A percentile compares a stretch with the other conserved stretches of the same genome.
These are phyloP conservation scores for Globisporangium rhizosaccharum DNA, from an alignment of 352 stramenopile genomes.

Conservation along the genomic window DNA sequence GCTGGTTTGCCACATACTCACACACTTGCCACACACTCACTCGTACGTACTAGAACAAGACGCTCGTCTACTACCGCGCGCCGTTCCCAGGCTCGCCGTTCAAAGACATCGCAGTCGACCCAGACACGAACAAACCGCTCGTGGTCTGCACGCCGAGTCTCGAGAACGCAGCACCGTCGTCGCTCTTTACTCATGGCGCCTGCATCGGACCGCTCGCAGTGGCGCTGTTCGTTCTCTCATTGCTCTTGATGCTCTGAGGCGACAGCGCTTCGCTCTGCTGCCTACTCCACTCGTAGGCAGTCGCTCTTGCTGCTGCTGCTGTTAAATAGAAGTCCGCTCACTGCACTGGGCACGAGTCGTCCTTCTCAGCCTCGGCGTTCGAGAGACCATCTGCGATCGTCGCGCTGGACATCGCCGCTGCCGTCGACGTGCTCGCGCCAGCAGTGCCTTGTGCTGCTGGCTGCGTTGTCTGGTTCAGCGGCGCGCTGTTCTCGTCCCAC, in stretches of 20 bases:
- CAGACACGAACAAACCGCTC: conserved; percentile 63
- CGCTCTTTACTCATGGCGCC: neutral
- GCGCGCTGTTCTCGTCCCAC: conserved; percentile 27
- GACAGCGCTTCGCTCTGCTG: neutral
- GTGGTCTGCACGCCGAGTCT: conserved; percentile 82
- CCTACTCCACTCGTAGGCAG: neutral
- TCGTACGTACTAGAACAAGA: conserved; percentile 34
- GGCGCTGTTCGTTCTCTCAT: neutral
- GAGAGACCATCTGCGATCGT: conserved; percentile 23
- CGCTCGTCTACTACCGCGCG: conserved; percentile 72
- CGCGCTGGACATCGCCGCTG: neutral
- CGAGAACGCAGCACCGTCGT: conserved; percentile 34
- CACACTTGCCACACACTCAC: neutral
- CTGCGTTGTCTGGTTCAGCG: conserved; percentile 17
- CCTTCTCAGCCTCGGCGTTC: conserved; percentile 37
- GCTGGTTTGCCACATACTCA: conserved; percentile 1
- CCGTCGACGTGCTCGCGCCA: neutral
- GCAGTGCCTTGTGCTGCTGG: neutral
- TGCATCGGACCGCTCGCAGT: neutral
- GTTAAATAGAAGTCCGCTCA: conserved; percentile 17
- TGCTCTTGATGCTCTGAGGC: conserved; percentile 7
- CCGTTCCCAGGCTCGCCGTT: conserved; percentile 78
- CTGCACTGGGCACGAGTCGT: conserved; percentile 65
- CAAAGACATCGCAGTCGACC: conserved; percentile 62
- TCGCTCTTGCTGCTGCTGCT: too few relatives aligned